phyloP scores from a whole-genome alignment of 2,329 filamentous ascomycete species.

The Aspergillus puulaauensis region DNA sequence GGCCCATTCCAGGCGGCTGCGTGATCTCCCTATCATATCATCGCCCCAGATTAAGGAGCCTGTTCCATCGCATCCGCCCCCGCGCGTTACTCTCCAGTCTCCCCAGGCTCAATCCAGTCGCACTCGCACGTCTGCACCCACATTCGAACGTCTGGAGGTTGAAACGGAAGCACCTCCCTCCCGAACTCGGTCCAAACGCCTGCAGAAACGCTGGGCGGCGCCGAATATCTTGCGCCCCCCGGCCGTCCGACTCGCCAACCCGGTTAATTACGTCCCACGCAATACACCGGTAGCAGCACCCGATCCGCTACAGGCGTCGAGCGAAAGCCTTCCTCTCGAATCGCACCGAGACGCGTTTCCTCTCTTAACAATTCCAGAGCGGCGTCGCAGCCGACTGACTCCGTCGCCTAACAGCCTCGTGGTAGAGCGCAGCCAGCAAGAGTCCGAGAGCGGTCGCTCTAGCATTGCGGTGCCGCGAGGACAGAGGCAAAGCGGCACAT shows the following conservation, averaged over 20 bases:
- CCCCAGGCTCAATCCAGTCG: slow-evolving; percentile 5
- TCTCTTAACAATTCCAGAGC: slow-evolving; percentile 58
- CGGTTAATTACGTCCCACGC: slow-evolving; percentile 60
- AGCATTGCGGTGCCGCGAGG: slow-evolving; percentile 53
- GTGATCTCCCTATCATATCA: slow-evolving; percentile 30
- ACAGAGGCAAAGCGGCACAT: slow-evolving; percentile 37
- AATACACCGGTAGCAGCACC: slow-evolving; percentile 48
- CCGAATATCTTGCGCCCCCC: slow-evolving; percentile 34
- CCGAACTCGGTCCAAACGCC: slow-evolving; percentile 8
- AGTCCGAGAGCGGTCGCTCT: slow-evolving; percentile 50
- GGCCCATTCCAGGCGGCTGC: slow-evolving; percentile 22
- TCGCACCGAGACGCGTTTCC: slow-evolving; percentile 52
- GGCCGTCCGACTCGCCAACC: slow-evolving; percentile 59
- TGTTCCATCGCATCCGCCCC: slow-evolving; percentile 13
- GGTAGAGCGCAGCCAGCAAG: slow-evolving; percentile 48
- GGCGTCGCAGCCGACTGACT: slow-evolving; percentile 54
- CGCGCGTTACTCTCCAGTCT: slow-evolving; percentile 14
- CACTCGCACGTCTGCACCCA: slow-evolving; percentile 4
- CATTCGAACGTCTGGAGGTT: slow-evolving; percentile 13
- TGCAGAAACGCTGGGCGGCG: slow-evolving; percentile 16
- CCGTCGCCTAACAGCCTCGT: slow-evolving; percentile 46
- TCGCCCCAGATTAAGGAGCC: slow-evolving; percentile 38
- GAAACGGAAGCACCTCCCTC: slow-evolving; percentile 4
- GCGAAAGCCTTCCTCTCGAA: slow-evolving; percentile 35
- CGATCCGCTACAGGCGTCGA: slow-evolving; percentile 29